Base-by-base conservation (phyloP, 495 filamentous ascomycete genomes). In the Penicillium waksmanii region DNA sequence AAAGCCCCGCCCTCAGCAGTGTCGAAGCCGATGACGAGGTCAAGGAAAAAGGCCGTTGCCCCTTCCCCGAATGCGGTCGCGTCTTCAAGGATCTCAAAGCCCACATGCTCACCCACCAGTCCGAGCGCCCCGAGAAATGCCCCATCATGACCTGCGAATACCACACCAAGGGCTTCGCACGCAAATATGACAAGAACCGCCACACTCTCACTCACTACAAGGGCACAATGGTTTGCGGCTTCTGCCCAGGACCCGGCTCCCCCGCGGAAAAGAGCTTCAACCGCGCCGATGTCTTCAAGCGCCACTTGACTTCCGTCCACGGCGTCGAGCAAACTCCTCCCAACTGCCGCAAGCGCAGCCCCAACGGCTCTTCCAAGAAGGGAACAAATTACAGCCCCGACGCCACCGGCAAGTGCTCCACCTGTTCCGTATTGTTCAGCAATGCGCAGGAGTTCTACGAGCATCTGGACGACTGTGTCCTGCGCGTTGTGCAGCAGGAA, bases 111-210 rank as follows among this genome's bases (percentile, higher is more conserved):
- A 99, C 95, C 1, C 95, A 99, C 73, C 90, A 93, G 75, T 88
- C 87, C 53, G 93, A 97, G 71, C 82, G 95, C 15, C 95, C 95
- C 0, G 94, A 98, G 57, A 99, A 99, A 70, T 99, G 95, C 69
- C 95, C 95, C 1, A 97, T 98, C 55, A 79, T 87, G 56, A 95
- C 85, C 10, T 99, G 95, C 80, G 92, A 96, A 66, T 99, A 97
- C 70, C 92, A 96, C 74, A 82, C 84, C 58, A 98, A 97, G 73
- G 95, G 95, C 1, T 99, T 99, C 67, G 94, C 95, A 5, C 81
- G 95, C 42, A 99, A 98, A 67, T 99, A 99, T 67, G 95, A 99
- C 74, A 98, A 97, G 78, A 98, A 98, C 72, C 80, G 95, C n/a
- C 95, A 99, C 69, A 97, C 94, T 0, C 71, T 99, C 62, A 99